Evolutionary conservation across 805 yeast species (phyloP), one percentile per base, ranked within the genome.

Genomic region (Cyberlindnera amylophila): DNA sequence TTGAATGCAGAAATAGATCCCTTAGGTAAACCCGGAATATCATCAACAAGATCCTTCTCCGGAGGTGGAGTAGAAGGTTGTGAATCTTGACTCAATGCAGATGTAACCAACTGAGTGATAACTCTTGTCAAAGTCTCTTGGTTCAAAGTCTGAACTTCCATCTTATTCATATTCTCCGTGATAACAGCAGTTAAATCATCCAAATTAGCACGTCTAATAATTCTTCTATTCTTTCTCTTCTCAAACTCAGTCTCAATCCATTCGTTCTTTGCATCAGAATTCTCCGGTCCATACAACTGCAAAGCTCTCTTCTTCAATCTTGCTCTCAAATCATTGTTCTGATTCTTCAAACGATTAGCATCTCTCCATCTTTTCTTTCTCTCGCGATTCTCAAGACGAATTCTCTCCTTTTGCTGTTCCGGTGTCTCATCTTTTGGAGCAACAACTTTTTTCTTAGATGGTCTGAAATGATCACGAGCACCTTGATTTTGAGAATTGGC

Each of bases 281-380:
- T 79, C 0, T 64, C 69, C 9, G 69, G 74, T 1, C 96, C 93
- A 64, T 78, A 89, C 51, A 82, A 64, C 15, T 63, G 65, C 30
- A 66, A 69, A 0, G 97, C 96, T 32, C 93, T 70, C 50, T 82
- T 82, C 49, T 76, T 72, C 16, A 91, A 81, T 42, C 98, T 70
- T 0, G 86, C 78, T 39, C 95, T 72, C 41, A 91, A 67, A 58
- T 91, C 98, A 54, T 87, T 83, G 60, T 89, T 96, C 65, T 86
- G 82, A 62, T 90, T 90, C 50, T 93, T 72, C 46, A 82, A 82
- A 8, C 77, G 74, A 57, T 91, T 88, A 21, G 77, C 81, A 50
- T 80, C 90, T 55, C 96, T 71, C 96, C 96, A 87, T 51, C 77
- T 75, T 64, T 84, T 81, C 65, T 87, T 87, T 16, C 96, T 68